Evolutionary conservation across 306 rosid species (phyloP).

Genomic region (Vachellia pachyceras): DNA sequence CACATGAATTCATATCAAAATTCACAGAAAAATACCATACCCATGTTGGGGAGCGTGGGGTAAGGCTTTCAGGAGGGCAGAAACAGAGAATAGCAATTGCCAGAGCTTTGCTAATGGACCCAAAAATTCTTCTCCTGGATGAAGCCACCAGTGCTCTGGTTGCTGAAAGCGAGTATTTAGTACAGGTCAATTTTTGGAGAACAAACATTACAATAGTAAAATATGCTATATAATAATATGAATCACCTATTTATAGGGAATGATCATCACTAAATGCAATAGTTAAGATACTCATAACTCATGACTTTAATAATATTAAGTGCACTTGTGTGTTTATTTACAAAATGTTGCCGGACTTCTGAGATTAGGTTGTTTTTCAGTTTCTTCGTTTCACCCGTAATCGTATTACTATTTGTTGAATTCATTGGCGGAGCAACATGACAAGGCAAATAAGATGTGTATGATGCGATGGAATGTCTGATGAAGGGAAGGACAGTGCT

Average conservation of each 20-base stretch:
- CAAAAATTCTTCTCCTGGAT: slow-evolving; percentile 65
- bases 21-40: slow-evolving; percentile 69
- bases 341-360: neutral
- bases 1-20: slow-evolving; percentile 64
- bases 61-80: slow-evolving; percentile 80
- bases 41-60: slow-evolving; percentile 69
- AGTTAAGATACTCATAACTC: neutral
- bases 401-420: no score
- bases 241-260: neutral
- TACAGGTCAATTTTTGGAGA: slow-evolving; percentile 50
- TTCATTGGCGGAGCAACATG: no score
- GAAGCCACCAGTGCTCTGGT: slow-evolving; percentile 84
- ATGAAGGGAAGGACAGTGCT: slow-evolving; percentile 54
- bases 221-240: neutral
- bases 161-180: slow-evolving; percentile 78
- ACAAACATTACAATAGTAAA: neutral
- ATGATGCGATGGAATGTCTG: slow-evolving; percentile 72
- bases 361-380: no score
- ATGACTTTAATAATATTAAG: neutral
- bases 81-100: slow-evolving; percentile 81
- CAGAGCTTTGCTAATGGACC: slow-evolving; percentile 72
- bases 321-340: neutral
- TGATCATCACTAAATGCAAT: neutral
- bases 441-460: neutral
- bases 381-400: no score